Conservation (phyloP, 768 basidiomycete species). For the Boletus sp. region DNA sequence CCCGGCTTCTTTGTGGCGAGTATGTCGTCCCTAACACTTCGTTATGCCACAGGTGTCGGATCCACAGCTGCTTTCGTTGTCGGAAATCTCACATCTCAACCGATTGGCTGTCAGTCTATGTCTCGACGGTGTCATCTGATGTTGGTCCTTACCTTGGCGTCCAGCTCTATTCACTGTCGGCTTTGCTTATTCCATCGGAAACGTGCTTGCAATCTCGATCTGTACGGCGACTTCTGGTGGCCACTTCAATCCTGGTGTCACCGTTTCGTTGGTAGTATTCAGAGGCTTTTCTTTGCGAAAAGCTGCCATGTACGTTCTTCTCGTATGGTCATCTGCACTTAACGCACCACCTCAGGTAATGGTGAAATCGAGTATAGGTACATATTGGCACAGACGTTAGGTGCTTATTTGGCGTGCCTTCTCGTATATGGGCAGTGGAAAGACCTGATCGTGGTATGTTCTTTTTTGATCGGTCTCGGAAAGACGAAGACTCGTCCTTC, state of each 20-base stretch:
- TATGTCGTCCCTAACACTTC: neutral
- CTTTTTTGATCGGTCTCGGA: slow-evolving; percentile 41
- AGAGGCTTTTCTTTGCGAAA: slow-evolving; percentile 52
- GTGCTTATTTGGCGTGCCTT: slow-evolving; percentile 60
- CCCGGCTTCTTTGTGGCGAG: neutral
- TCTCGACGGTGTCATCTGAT: neutral
- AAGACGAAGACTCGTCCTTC: neutral
- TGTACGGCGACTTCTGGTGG: slow-evolving; percentile 54
- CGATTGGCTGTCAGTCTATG: slow-evolving; percentile 48
- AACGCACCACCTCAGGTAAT: neutral
- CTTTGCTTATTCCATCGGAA: slow-evolving; percentile 54
- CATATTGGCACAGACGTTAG: slow-evolving; percentile 62
- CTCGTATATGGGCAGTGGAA: slow-evolving; percentile 62
- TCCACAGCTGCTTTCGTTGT: slow-evolving; percentile 48
- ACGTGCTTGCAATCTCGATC: slow-evolving; percentile 52
- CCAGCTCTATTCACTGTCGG: slow-evolving; percentile 56
- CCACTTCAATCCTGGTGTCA: slow-evolving; percentile 65
- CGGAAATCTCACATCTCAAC: slow-evolving; percentile 41
- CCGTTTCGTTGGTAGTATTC: slow-evolving; percentile 49
- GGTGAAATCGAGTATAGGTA: slow-evolving; percentile 46
- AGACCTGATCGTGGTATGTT: slow-evolving; percentile 44
- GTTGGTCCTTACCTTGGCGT: neutral
- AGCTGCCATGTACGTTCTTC: slow-evolving; percentile 42
- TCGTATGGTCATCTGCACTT: slow-evolving; percentile 8
- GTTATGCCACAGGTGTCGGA: slow-evolving; percentile 43